Percentiles rank a stretch among this genome's conserved stretches.
Conservation (phyloP, 192 early-diverging fungal genomes). For the Lobosporangium transversale region DNA sequence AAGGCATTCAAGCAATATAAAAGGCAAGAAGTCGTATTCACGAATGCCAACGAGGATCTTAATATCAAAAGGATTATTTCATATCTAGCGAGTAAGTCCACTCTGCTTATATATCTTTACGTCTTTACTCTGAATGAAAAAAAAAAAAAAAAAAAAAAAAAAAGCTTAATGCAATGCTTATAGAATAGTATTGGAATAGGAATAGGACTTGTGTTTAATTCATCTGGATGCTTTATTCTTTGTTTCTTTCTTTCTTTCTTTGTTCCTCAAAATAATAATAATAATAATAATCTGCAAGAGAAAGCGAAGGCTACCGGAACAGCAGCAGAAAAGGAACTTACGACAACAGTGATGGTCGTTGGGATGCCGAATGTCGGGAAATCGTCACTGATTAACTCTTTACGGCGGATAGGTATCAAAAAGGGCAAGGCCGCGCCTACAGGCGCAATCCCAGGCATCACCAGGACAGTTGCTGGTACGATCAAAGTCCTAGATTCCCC, state of each 20-base stretch:
- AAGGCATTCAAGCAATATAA: constrained; percentile 55
- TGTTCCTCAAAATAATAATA: no score
- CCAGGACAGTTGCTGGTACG: constrained; percentile 72
- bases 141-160: no score
- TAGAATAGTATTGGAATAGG: no score
- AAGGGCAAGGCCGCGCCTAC: constrained; percentile 87
- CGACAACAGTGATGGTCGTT: constrained; percentile 80
- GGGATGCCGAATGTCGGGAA: constrained; percentile 99
- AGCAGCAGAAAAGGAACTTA: constrained; percentile 44
- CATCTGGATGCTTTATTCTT: no score
- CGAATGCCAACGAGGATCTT: constrained; percentile 63
- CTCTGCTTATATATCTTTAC: no score
- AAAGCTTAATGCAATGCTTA: no score
- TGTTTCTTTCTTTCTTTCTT: no score
- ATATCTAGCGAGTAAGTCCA: constrained; percentile 61
- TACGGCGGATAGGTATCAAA: constrained; percentile 79
- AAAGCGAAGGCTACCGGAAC: constrained; percentile 49
- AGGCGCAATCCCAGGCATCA: constrained; percentile 89
- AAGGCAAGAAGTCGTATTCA: constrained; percentile 71
- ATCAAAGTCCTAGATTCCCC: constrained; percentile 89
- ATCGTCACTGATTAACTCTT: constrained; percentile 89
- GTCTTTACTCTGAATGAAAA: no score
- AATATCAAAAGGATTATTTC: constrained; percentile 78
- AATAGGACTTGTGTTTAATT: no score
- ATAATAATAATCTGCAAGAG: no score